Evolutionary conservation across 257 asterid species (phyloP).

Genomic region (Mitragyna speciosa): DNA sequence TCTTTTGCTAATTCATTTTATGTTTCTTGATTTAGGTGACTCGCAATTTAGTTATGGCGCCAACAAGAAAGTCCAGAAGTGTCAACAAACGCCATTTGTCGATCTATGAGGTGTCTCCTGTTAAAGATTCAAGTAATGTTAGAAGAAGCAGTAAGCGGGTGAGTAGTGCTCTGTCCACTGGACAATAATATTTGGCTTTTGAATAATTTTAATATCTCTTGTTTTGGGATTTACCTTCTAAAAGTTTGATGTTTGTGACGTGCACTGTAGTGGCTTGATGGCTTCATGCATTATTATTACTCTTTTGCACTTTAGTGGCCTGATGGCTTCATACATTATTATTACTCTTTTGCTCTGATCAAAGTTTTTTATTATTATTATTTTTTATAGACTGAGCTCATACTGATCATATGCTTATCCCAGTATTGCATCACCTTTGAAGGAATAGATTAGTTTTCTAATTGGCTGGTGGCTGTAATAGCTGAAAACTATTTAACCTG

Average conservation of each 20-base stretch:
- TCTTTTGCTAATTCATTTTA: not conserved
- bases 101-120: slow-evolving; percentile 56
- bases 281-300: not conserved
- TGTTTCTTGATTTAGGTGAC: slow-evolving; percentile 22
- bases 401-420: not conserved
- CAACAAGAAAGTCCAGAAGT: slow-evolving; percentile 64
- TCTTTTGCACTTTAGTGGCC: not conserved
- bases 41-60: slow-evolving; percentile 53
- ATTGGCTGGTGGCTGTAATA: not conserved
- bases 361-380: not conserved
- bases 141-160: slow-evolving; percentile 62
- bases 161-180: slow-evolving; percentile 35
- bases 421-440: not conserved
- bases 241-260: not conserved
- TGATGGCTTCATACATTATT: not conserved
- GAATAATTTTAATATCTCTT: not conserved
- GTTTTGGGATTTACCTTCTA: not conserved
- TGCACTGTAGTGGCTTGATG: not conserved
- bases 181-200: not conserved
- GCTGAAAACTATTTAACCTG: not conserved
- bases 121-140: slow-evolving; percentile 55
- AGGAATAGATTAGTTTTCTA: not conserved
- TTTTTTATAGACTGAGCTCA: not conserved
- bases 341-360: not conserved
- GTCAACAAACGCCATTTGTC: slow-evolving; percentile 51